Base-by-base conservation (phyloP, 1,284 basidiomycete species). In the Ceratobasidium sp. region DNA sequence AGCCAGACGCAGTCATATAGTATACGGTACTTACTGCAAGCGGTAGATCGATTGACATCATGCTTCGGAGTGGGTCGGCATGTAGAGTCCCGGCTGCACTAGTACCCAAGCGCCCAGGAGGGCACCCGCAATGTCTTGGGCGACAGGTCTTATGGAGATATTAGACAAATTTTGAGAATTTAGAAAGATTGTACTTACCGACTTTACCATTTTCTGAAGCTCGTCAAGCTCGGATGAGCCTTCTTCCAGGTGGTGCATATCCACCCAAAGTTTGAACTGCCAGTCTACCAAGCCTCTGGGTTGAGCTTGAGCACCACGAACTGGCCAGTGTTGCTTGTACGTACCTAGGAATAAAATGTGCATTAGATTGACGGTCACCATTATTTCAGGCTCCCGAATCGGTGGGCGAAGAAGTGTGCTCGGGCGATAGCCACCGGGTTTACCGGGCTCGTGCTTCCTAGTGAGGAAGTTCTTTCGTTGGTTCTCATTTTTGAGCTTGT, bases 201-300 rank as follows among this genome's bases (percentile, higher is more conserved):
- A 56, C 2, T 57, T 4, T 5, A 69, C 50, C 9, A 54, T 69
- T 17, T 42, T 38, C 12, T 69, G 48, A 52, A 69, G 38, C 10
- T 26, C 33, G 42, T 9, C 52, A 40, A 69, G 28, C 23, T 69
- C 67, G 20, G 20, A 5, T 28, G 23, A n/a, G 56, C 20, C 4
- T 28, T 17, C 13, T 69, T 33, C 13, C 50, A 69, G 9, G 20
- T 69, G 67, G 4, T 54, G 23, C 50, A 69, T 52, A 4, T 23
- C 33, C 3, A 42, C 15, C 67, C 67, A 69, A 40, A 69, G n/a
- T 1, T 38, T 40, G n/a, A 62, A 40, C 33, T 62, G 59, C 59
- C 59, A 62, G 6, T 62, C 38, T 13, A 62, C 59, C 10, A 62
- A 28, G 15, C 59, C 59, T 62, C n/a, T n/a, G n/a, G n/a, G n/a